Conservation (phyloP, 352 stramenopile genomes). For the Ochromonadaceae sp. region DNA sequence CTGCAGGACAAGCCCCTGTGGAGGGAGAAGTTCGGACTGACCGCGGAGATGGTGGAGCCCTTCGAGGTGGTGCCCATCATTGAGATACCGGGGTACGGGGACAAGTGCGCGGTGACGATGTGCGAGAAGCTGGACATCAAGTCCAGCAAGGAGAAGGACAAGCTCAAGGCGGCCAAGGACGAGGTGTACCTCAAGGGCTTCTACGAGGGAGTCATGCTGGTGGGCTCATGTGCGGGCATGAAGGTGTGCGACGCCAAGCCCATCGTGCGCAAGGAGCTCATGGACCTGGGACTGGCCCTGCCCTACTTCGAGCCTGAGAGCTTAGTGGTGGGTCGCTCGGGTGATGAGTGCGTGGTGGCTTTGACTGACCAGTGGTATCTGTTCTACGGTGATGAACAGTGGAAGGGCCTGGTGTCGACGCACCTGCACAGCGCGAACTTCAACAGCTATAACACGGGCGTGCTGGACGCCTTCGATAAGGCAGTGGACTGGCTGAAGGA, state of each 20-base stretch:
- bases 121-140: slow-evolving; percentile 94
- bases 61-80: slow-evolving; percentile 92
- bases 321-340: slow-evolving; percentile 83
- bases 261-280: slow-evolving; percentile 86
- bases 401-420: slow-evolving; percentile 69
- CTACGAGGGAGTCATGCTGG: slow-evolving; percentile 93
- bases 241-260: slow-evolving; percentile 97
- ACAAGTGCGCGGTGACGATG: slow-evolving; percentile 84
- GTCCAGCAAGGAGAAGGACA: slow-evolving; percentile 95
- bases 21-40: slow-evolving; percentile 94
- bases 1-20: slow-evolving; percentile 95
- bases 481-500: slow-evolving; percentile 98
- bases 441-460: slow-evolving; percentile 69
- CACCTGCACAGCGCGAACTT: slow-evolving; percentile 82
- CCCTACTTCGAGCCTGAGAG: slow-evolving; percentile 98
- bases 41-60: slow-evolving; percentile 81
- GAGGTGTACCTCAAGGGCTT: slow-evolving; percentile 98
- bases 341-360: slow-evolving; percentile 98
- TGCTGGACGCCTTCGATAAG: slow-evolving; percentile 83
- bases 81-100: slow-evolving; percentile 93
- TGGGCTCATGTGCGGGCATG: slow-evolving; percentile 70
- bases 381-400: slow-evolving; percentile 94
- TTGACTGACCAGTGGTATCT: slow-evolving; percentile 99
- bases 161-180: slow-evolving; percentile 94
- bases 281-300: slow-evolving; percentile 77